Conservation (phyloP, 2,329 filamentous ascomycete genomes). For the Thelonectria blattea region DNA sequence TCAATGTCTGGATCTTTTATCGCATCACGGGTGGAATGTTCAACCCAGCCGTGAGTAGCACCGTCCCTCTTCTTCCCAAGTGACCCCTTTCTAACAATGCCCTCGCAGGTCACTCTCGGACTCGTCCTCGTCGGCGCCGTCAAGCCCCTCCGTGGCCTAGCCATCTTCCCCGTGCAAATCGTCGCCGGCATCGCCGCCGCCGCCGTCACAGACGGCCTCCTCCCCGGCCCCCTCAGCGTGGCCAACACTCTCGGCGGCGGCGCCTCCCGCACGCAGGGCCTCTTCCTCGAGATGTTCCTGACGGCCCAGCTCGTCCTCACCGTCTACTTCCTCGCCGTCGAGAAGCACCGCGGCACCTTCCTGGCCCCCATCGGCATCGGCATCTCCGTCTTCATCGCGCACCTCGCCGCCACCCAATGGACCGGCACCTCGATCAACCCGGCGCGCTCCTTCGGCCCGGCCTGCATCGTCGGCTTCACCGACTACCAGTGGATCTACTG, state of each 20-base stretch:
- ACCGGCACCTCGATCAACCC: constrained; percentile 58
- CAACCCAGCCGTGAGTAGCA: constrained; percentile 54
- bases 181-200: constrained; percentile 64
- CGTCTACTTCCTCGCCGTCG: constrained; percentile 72
- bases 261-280: constrained; percentile 59
- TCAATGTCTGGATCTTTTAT: constrained; percentile 64
- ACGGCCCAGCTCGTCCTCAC: constrained; percentile 68
- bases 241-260: constrained; percentile 60
- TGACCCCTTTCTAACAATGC: constrained; percentile 7
- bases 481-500: constrained; percentile 62
- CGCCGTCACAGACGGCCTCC: constrained; percentile 60
- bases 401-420: constrained; percentile 53
- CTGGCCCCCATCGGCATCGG: constrained; percentile 76
- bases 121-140: constrained; percentile 65
- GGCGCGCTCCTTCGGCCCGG: constrained; percentile 57
- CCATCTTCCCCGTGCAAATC: constrained; percentile 63
- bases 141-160: constrained; percentile 54
- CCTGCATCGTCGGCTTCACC: constrained; percentile 50
- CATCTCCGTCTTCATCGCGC: constrained; percentile 68
- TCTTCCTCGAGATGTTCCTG: constrained; percentile 72
- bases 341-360: constrained; percentile 76
- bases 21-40: constrained; percentile 60
- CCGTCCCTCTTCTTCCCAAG: too few relatives aligned
- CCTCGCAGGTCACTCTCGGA: constrained; percentile 58
- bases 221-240: constrained; percentile 63